These are phyloP conservation scores for Pseudohalonectria lignicola DNA, from an alignment of 2,329 filamentous ascomycete genomes.

Conservation along the genomic window DNA sequence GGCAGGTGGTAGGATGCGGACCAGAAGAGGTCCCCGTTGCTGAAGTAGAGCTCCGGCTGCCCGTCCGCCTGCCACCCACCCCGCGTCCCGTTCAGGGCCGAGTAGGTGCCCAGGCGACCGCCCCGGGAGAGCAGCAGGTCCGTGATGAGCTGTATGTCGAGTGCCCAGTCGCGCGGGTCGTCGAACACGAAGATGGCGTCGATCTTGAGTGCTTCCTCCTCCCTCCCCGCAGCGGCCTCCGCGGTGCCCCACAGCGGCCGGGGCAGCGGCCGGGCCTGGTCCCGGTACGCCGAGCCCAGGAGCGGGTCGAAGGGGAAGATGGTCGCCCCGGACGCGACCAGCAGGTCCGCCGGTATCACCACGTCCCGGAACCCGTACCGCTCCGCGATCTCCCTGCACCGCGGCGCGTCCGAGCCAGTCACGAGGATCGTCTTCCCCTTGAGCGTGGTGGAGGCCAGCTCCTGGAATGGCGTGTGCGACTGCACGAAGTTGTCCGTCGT, in stretches of 20 bases:
- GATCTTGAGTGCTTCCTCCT: conserved; percentile 52
- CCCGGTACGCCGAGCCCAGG: conserved; percentile 49
- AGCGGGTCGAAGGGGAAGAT: conserved; percentile 77
- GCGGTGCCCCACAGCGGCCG: conserved; percentile 19
- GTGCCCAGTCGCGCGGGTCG: conserved; percentile 90
- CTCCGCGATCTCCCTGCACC: conserved; percentile 64
- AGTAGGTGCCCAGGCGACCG: conserved; percentile 77
- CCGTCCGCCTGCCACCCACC: conserved; percentile 71
- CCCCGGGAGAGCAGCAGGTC: conserved; percentile 70
- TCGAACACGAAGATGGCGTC: conserved; percentile 92
- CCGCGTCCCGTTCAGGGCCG: conserved; percentile 62
- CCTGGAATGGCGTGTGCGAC: conserved; percentile 81
- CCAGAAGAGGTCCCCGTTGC: conserved; percentile 86
- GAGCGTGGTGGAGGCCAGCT: conserved; percentile 39
- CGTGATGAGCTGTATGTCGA: conserved; percentile 74
- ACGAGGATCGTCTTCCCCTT: conserved; percentile 61
- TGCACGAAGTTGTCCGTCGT: conserved; percentile 67
- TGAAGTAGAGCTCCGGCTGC: conserved; percentile 80
- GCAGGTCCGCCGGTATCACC: conserved; percentile 76
- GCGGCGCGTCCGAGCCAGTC: conserved; percentile 56
- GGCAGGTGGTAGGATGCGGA: conserved; percentile 75
- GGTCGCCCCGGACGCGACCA: conserved; percentile 58
- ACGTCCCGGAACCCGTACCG: conserved; percentile 72
- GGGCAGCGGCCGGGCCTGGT: conserved; percentile 47
- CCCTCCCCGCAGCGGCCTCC: conserved; percentile 9